Evolutionary conservation across 2,329 filamentous ascomycete genomes (phyloP).

Genomic region (Penicillium sp.): DNA sequence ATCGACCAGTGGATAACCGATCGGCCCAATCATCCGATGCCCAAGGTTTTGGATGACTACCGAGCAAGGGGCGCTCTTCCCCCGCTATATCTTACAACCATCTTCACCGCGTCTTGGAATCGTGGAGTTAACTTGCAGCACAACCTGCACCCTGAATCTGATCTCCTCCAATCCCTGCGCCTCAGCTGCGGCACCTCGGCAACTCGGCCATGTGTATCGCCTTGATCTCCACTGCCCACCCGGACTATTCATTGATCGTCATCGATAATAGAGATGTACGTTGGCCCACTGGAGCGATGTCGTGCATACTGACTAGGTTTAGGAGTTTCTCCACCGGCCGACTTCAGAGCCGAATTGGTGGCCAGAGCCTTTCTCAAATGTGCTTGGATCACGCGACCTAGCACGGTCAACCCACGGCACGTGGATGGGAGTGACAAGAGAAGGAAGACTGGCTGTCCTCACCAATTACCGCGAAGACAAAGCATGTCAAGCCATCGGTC

Average conservation of each 20-base stretch:
- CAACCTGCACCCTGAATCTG: background rate
- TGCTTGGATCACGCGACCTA: slow-evolving; percentile 63
- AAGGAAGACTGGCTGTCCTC: slow-evolving; percentile 62
- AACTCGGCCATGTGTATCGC: slow-evolving; percentile 70
- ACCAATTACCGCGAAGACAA: slow-evolving; percentile 64
- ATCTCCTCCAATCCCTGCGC: slow-evolving; percentile 6
- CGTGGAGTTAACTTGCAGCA: background rate
- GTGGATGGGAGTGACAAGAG: slow-evolving; percentile 63
- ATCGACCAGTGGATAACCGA: slow-evolving; percentile 8
- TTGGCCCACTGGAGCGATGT: background rate
- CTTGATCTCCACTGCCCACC: slow-evolving; percentile 72
- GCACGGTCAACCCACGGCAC: slow-evolving; percentile 61
- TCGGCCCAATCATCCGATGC: slow-evolving; percentile 18
- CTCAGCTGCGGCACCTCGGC: slow-evolving; percentile 41
- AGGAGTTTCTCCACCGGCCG: slow-evolving; percentile 64
- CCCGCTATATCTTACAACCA: background rate
- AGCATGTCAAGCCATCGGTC: slow-evolving; percentile 47
- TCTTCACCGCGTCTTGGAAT: background rate
- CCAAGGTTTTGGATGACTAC: slow-evolving; percentile 11
- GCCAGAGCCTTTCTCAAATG: slow-evolving; percentile 54
- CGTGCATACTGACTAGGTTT: slow-evolving; percentile 5
- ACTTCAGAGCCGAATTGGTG: slow-evolving; percentile 62
- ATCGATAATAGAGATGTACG: slow-evolving; percentile 74
- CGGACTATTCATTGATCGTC: slow-evolving; percentile 71
- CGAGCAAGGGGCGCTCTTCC: background rate